These are phyloP conservation scores for Salix caprea DNA, from an alignment of 345 rosid species.

Conservation along the genomic window DNA sequence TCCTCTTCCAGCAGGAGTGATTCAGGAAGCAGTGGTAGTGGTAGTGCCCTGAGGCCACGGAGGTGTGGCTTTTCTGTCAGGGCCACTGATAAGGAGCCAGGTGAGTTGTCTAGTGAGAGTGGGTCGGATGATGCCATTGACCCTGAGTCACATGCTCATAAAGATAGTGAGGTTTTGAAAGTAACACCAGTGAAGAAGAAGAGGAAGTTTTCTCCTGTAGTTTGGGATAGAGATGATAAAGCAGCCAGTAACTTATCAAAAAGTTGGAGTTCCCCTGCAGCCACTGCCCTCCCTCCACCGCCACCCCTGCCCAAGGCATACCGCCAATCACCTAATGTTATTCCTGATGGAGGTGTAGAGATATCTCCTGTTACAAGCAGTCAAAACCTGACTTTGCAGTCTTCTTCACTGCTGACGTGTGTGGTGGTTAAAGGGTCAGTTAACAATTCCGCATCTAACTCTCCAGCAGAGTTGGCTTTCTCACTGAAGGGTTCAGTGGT, in stretches of 20 bases:
- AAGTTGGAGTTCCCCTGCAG: conserved; percentile 36
- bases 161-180: conserved; percentile 38
- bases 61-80: conserved; percentile 35
- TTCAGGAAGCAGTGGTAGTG: conserved; percentile 48
- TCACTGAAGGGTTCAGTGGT: conserved; percentile 7
- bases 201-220: conserved; percentile 94
- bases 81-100: conserved; percentile 83
- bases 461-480: conserved; percentile 34
- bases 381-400: conserved; percentile 17
- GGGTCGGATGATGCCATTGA: conserved; percentile 78
- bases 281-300: conserved; percentile 48
- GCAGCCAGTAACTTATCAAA: conserved; percentile 35
- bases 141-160: conserved; percentile 35
- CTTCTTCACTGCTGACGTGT: conserved; percentile 32
- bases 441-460: conserved; percentile 21
- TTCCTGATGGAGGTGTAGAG: conserved; percentile 34
- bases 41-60: conserved; percentile 34
- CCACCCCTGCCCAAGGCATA: conserved; percentile 48
- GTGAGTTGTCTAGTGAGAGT: conserved; percentile 98
- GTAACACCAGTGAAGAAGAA: conserved; percentile 53
- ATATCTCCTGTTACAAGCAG: conserved; percentile 37
- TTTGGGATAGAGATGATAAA: conserved; percentile 89
- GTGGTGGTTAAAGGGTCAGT: conserved; percentile 24
- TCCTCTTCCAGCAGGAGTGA: conserved; percentile 59
- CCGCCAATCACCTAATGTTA: conserved; percentile 38